Evolutionary conservation across 176 grass and related monocot species (phyloP), one percentile per base, ranked within the genome.

Genomic region (Paspalum vaginatum): DNA sequence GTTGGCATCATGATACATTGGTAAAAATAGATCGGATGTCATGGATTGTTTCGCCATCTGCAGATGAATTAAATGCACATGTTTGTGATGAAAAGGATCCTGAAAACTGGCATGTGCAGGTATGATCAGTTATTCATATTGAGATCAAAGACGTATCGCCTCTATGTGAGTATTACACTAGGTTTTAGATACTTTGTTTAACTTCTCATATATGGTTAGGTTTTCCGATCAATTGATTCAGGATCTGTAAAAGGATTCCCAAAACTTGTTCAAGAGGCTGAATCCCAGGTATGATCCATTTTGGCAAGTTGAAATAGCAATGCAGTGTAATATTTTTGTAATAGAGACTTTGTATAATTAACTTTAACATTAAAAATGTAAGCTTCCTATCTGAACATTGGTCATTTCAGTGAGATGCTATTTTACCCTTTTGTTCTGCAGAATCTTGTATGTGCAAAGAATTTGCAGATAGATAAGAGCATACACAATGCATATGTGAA

Each of bases 181-280:
- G 11, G 27, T 85, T 13, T 39, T 83, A 42, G 32, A 50, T 68
- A 63, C 18, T 70, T 83, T 70, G 0, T 70, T 80, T 82, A 78
- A 38, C 13, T 77, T 77, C 37, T 61, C 20, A 65, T 50, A 53
- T 52, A 48, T 46, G 40, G 73, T 40, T 74, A 98, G 95, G 73
- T 95, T 82, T 98, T 98, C 63, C 74, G 92, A 37, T 98, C 96
- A 15, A 95, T 98, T 82, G 96, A 98, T 89, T 98, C 90, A 58
- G 92, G 96, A 79, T 95, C 92, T 38, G 76, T 95, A 41, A 98
- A 83, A 78, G 96, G 92, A 53, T 90, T 95, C 66, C 96, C 96
- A 38, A 90, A 93, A 81, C 72, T 91, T 86, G 90, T 92, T 78
- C 78, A 95, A 60, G 83, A 88, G 74, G 88, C 84, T 13, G 90